Evolutionary conservation across 768 basidiomycete genomes (phyloP), one percentile per base, ranked within the genome.

Genomic region (Asterophora parasitica): DNA sequence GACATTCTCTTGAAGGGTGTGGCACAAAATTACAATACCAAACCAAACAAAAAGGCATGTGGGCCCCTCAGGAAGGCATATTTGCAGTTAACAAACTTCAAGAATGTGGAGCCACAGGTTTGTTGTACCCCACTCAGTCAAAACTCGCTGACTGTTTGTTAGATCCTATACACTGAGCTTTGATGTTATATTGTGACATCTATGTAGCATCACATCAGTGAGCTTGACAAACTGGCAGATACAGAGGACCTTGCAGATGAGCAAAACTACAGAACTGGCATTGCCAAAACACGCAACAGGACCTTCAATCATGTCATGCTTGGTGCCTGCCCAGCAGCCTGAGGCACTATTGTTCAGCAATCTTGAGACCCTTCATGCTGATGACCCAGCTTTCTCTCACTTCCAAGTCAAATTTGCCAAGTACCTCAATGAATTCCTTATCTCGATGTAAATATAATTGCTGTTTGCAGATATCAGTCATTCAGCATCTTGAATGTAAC

Each of bases 1-100:
- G 66, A 72, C 41, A 72, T 74, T 35, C 13, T 46, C 9, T 44
- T 1, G 0, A 73, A 72, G 33, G 71, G 70, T 17, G 63, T 48
- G 0, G 49, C 59, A 0, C 44, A 36, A 0, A 65, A 66, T 33
- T 71, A 61, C 35, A 65, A 61, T 36, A 69, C 65, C 4, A 58
- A 59, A 30, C 53, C 51, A 0, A 67, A 66, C 46, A 66, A 72
- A 34, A 50, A 54, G 1, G 42, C 60, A 31, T 69, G 71, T 53
- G 57, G 63, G 2, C 42, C 60, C 2, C 33, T 67, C 1, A 66
- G 62, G 43, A 50, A 52, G 2, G 49, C 57, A 0, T 71, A 68
- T 46, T 42, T 39, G 1, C 40, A 48, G 7, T 52, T 48, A 7
- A 62, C 63, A 3, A 69, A 72, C 50, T 66, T 65, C 49, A 63